phyloP scores from a whole-genome alignment of 371 early-diverging fungal genomes.

The Mortierella sp. region DNA sequence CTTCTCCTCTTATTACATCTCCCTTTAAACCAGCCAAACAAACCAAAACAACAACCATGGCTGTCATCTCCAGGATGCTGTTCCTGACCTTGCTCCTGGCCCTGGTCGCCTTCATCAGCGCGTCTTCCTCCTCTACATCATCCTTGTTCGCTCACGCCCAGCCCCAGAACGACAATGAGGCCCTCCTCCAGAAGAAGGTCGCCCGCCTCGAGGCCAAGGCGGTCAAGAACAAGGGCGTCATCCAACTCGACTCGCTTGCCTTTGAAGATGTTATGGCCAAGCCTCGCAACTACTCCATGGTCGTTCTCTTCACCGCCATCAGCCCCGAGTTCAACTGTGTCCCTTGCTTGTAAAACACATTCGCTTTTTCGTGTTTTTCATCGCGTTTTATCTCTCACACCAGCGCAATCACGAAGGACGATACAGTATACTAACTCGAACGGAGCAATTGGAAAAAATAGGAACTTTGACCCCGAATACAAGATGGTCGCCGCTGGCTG shows the following conservation, averaged over 20 bases:
- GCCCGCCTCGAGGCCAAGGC: conserved; percentile 58
- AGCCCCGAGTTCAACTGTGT: conserved; percentile 76
- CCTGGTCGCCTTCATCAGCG: conserved; percentile 29
- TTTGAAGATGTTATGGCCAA: conserved; percentile 76
- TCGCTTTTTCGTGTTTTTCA: not conserved
- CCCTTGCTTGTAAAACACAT: conserved; percentile 78
- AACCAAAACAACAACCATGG: conserved; percentile 21
- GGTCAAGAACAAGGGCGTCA: conserved; percentile 62
- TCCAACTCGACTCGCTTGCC: conserved; percentile 71
- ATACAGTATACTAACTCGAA: not conserved
- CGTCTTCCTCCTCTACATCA: conserved; percentile 17
- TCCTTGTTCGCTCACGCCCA: conserved; percentile 27
- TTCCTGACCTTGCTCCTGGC: conserved; percentile 28
- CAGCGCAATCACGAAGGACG: not conserved
- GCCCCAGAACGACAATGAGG: conserved; percentile 12
- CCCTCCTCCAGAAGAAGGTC: conserved; percentile 49
- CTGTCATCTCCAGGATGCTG: conserved; percentile 34
- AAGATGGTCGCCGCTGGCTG: conserved; percentile 73
- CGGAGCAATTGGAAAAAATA: conserved; percentile 28
- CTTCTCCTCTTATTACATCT: not conserved
- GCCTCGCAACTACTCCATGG: conserved; percentile 84
- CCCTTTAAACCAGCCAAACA: not conserved
- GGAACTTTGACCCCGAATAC: conserved; percentile 84
- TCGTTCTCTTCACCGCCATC: conserved; percentile 82
- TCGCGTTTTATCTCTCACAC: not conserved